Base-by-base conservation (phyloP, 108 stramenopile genomes). In the Epithemia pelagica region DNA sequence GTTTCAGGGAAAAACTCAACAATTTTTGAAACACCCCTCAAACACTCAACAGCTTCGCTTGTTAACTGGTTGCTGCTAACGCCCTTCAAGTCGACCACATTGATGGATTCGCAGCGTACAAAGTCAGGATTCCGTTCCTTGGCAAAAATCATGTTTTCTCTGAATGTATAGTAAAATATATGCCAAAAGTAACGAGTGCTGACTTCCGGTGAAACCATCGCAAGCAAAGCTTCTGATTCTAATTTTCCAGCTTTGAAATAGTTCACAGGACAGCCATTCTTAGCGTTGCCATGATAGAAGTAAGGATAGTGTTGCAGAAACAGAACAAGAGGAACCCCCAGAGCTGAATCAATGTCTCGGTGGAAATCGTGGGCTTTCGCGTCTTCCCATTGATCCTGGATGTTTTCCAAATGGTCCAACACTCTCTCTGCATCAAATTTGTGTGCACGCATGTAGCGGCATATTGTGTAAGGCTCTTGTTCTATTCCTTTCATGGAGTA, bases 81-180 rank as follows among this genome's bases (percentile, higher is more conserved):
- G 59, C 82, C 79, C 32, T 71, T 73, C 32, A 91, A 62, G 65
- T 91, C 86, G 29, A 88, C 61, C 20, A 88, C 67, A 32, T 64
- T 73, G 30, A 91, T 78, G 30, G 81, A 77, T 64, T 88, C 80
- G 64, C 82, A 82, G 1, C 72, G 52, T 18, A 58, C 75, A 58
- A 74, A 73, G 61, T 76, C 69, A 1, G 75, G 72, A 71, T 79
- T 52, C 1, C 25, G 15, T n/a, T 26, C 28, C 67, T 74, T 71
- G 0, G 73, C 59, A 22, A 58, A 59, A 7, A 61, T 32, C 30
- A 79, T 30, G 67, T 70, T 56, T 26, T 67, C 59, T 61, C 72
- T 73, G 30, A 81, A 67, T 33, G 67, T 73, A 24, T 74, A 68
- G 66, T 74, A 72, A 67, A 75, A 71, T 18, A 58, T 61, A 56